A percentile compares a stretch with the other conserved stretches of the same genome.
Conservation (phyloP, 768 basidiomycete species). For the Russula earlei region DNA sequence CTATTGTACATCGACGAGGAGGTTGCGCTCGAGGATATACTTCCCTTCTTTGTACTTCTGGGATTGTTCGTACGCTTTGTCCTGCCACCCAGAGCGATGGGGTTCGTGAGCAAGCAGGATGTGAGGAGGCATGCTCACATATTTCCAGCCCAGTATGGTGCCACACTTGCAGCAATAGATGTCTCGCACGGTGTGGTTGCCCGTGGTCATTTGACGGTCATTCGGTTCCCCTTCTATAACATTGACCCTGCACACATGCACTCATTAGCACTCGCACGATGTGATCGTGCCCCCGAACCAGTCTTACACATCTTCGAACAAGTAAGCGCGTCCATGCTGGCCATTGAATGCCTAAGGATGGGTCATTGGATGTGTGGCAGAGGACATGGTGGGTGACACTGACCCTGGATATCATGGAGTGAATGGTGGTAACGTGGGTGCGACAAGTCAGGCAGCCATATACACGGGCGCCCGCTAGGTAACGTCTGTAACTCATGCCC, state of each 20-base stretch:
- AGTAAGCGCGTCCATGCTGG: conserved; percentile 90
- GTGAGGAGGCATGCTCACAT: conserved; percentile 46
- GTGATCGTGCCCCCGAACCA: conserved; percentile 11
- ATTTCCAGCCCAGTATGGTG: conserved; percentile 93
- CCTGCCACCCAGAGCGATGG: conserved; percentile 38
- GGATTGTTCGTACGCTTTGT: conserved; percentile 77
- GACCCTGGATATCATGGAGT: conserved; percentile 85
- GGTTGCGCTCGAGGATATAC: conserved; percentile 91
- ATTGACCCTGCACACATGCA: conserved; percentile 58
- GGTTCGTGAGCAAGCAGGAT: conserved; percentile 6
- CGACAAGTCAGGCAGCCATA: conserved; percentile 82
- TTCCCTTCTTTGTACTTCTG: conserved; percentile 99
- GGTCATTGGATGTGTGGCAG: conserved; percentile 17
- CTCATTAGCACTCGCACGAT: conserved; percentile 13
- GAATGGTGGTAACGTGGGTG: conserved; percentile 86
- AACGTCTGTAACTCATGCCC: conserved; percentile 87
- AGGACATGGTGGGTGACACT: conserved; percentile 23
- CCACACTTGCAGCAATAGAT: conserved; percentile 90
- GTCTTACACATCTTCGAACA: conserved; percentile 88
- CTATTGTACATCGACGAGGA: conserved; percentile 80
- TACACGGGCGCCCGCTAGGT: conserved; percentile 76
- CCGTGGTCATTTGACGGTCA: conserved; percentile 95
- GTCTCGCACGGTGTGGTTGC: conserved; percentile 92
- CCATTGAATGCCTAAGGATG: conserved; percentile 82
- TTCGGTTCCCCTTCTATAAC: conserved; percentile 80